Base-by-base conservation (phyloP, 495 filamentous ascomycete species). In the Collariella sp. region DNA sequence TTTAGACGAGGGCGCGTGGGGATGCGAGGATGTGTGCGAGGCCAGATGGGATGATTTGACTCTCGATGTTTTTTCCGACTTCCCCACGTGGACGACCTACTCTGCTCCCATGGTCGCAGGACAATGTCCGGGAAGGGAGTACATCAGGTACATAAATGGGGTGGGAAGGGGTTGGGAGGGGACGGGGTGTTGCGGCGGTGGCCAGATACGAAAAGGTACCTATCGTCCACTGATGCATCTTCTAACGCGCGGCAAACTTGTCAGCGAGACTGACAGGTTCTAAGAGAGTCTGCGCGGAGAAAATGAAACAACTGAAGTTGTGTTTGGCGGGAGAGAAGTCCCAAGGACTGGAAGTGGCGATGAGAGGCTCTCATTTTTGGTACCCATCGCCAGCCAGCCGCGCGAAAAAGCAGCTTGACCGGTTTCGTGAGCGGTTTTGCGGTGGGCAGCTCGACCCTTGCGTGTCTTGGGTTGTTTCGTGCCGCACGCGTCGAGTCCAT, bases 171-270 rank as follows among this genome's bases (percentile, higher is more conserved):
- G 63, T 51, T 9, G 59, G 46, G 54, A 22, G 6, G 34, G 39
- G 45, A 43, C n/a, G 20, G 33, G 42, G 18, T 45, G 22, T 11
- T 40, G 40, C 38, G 23, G 52, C 42, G 52, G 56, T 35, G 58
- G 38, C 19, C 50, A 60, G 67, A 67, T 66, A 73, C 66, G 55
- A 67, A 66, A 64, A 60, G 67, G 67, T 70, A 74, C 70, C 71
- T 62, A 76, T 72, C 64, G 72, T 74, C 75, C 73, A 76, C 68
- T 76, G 70, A 69, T 77, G 70, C 75, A 77, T 77, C 65, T 59
- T 72, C 71, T 74, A 65, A 62, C 45, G 54, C 44, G 48, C 35
- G 49, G 31, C 38, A 54, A 51, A 64, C 54, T 45, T 44, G 53
- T 65, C 48, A 65, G 62, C 60, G 31, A 50, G 50, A n/a, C n/a